Evolutionary conservation across 1,139 yeast species (phyloP), one percentile per base, ranked within the genome.

Genomic region (Scheffersomyces stambukii): DNA sequence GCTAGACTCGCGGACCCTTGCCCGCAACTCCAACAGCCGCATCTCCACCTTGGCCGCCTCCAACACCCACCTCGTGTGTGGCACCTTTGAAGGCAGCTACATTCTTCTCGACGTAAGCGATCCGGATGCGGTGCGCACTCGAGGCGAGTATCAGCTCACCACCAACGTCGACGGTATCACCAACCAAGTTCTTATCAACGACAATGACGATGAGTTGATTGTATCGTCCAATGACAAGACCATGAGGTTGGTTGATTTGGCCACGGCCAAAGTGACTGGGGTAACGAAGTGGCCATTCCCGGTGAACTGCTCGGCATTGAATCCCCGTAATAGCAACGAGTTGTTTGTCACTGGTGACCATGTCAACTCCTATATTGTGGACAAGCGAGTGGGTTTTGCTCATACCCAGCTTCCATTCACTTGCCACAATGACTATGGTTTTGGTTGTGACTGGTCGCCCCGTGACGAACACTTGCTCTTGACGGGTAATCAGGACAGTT

Each of bases 401-500:
- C 33, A 31, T 19, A 26, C 38, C 21, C 32, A 25, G 35, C 38
- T 16, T 19, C 43, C 24, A 16, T 48, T 68, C 20, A 33, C 33
- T 13, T 80, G 78, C 3, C 83, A 77, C 46, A 49, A 52, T 27
- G 83, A 77, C 44, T 75, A 50, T 44, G 73, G 79, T 4, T 77
- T 77, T 42, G 64, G 78, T 27, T 76, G 81, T 46, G 82, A 76
- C 37, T 77, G 83, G 83, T 58, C 64, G 5, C 56, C 60, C 2
- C 33, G 38, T 3, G 56, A 67, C 37, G 73, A 67, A 16, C 52
- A 68, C 27, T 41, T 60, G 4, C 39, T 77, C 11, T 64, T 75
- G 7, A 69, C 81, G 0, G 83, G 83, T 3, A 74, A 70, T 42
- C 83, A 77, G 47, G 84, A 77, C 46, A 70, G 78, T 3, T 66